Percentiles rank a stretch among this genome's conserved stretches.
Conservation (phyloP, 371 early-diverging fungal genomes). For the Mucor mucedo region DNA sequence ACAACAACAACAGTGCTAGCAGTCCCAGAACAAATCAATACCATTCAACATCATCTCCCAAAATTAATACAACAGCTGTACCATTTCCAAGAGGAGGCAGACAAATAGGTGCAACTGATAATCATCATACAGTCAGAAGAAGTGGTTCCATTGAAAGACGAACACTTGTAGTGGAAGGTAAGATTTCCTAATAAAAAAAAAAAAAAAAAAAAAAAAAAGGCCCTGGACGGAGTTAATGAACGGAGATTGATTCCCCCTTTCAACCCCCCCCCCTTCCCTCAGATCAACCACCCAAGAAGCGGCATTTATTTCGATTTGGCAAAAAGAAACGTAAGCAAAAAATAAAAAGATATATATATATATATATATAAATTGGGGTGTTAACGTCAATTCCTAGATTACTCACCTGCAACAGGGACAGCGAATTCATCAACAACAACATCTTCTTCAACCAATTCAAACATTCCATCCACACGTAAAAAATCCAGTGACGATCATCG, state of each 20-base stretch:
- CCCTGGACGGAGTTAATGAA: constrained; percentile 23
- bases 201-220: not conserved
- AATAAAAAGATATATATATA: not conserved
- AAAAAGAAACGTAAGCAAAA: constrained; percentile 43
- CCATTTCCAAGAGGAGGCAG: constrained; percentile 51
- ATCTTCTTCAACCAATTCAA: constrained; percentile 10
- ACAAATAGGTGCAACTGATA: constrained; percentile 28
- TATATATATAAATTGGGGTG: not conserved
- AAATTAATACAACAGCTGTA: constrained; percentile 23
- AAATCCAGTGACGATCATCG: constrained; percentile 33
- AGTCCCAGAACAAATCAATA: no score
- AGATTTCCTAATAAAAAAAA: not conserved
- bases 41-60: not conserved
- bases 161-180: constrained; percentile 6
- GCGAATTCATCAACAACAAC: constrained; percentile 12
- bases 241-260: not conserved
- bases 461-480: constrained; percentile 26
- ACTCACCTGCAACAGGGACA: constrained; percentile 3
- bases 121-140: constrained; percentile 20
- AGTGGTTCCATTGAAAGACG: constrained; percentile 31
- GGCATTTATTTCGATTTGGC: constrained; percentile 37
- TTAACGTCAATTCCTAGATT: constrained; percentile 1
- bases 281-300: constrained; percentile 28
- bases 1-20: not conserved
- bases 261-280: not conserved